phyloP scores from a whole-genome alignment of 2,329 filamentous ascomycete genomes.

The Phoma sp. region DNA sequence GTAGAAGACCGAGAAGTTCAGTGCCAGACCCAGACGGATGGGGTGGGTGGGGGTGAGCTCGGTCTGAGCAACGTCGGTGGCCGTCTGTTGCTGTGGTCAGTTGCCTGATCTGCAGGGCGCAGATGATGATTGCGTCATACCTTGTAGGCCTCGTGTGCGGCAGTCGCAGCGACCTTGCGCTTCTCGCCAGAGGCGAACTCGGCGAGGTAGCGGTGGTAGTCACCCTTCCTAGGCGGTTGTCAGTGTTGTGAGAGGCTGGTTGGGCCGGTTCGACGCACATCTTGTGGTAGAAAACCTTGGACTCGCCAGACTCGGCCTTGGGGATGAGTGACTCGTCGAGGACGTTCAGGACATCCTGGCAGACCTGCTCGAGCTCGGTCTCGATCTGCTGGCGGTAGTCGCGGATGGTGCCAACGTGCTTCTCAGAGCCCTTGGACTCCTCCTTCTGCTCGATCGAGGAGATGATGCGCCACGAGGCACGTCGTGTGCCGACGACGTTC shows the following conservation, averaged over 20 bases:
- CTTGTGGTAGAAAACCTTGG: slow-evolving; percentile 99
- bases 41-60: slow-evolving; percentile 97
- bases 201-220: slow-evolving; percentile 94
- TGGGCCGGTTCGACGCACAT: slow-evolving; percentile 70
- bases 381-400: slow-evolving; percentile 99
- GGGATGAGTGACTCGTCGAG: slow-evolving; percentile 93
- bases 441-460: slow-evolving; percentile 99
- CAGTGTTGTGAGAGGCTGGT: slow-evolving; percentile 20
- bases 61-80: slow-evolving; percentile 97
- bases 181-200: slow-evolving; percentile 94
- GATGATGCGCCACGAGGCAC: slow-evolving; percentile 99
- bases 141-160: slow-evolving; percentile 97
- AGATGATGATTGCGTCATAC: slow-evolving; percentile 60
- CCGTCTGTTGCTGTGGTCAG: slow-evolving; percentile 68
- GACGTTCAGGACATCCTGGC: slow-evolving; percentile 96
- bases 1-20: slow-evolving; percentile 99
- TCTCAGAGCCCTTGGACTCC: slow-evolving; percentile 96
- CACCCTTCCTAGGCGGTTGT: slow-evolving; percentile 77
- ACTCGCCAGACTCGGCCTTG: slow-evolving; percentile 95
- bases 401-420: slow-evolving; percentile 92
- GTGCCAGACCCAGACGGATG: slow-evolving; percentile 94
- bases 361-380: slow-evolving; percentile 95
- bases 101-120: slow-evolving; percentile 21
- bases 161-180: slow-evolving; percentile 86
- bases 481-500: slow-evolving; percentile 98